Evolutionary conservation across 2,329 filamentous ascomycete species (phyloP), one percentile per base, ranked within the genome.

Genomic region (Colletotrichum lindemuthianum): DNA sequence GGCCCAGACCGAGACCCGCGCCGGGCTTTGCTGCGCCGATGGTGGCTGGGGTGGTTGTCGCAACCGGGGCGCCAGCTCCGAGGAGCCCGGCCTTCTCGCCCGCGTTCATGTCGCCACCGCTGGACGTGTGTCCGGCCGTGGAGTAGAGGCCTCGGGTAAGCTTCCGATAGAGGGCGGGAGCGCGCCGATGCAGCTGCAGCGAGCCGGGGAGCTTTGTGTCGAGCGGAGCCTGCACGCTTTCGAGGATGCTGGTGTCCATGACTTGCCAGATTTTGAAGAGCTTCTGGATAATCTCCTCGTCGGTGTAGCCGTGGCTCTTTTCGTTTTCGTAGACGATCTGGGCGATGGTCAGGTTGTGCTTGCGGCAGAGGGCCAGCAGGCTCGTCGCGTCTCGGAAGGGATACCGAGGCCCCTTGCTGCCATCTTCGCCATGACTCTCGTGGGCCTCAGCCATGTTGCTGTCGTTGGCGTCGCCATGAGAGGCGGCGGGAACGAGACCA

Each of bases 301-400:
- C 81, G 0, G 79, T 80, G 59, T 83, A 82, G 8, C 82, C 82
- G 5, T 81, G 77, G 67, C 82, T 82, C 73, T 81, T 84, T 65
- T 84, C 82, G 56, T 84, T 84, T 70, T 84, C 81, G 60, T 83
- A 84, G 4, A 84, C 82, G 36, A 84, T 67, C 67, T 84, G 82
- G 1, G 82, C 82, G 34, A 84, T 84, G 4, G 82, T 84, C 7
- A 84, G 72, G 59, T 84, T 84, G 70, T 84, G 79, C 66, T 82
- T 81, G 52, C 79, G 77, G 60, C 82, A 84, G 2, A 84, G 70
- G 4, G 78, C 75, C 47, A 84, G 70, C 33, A 84, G 70, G 66
- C 81, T 84, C 51, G 71, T 71, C 7, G 79, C 81, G 49, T 84
- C 78, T 41, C 78, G 79, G 71, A 84, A 84, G 0, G 81, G 75